Evolutionary conservation across 805 yeast species (phyloP), one percentile per base, ranked within the genome.

Genomic region (Pichia eremophila): DNA sequence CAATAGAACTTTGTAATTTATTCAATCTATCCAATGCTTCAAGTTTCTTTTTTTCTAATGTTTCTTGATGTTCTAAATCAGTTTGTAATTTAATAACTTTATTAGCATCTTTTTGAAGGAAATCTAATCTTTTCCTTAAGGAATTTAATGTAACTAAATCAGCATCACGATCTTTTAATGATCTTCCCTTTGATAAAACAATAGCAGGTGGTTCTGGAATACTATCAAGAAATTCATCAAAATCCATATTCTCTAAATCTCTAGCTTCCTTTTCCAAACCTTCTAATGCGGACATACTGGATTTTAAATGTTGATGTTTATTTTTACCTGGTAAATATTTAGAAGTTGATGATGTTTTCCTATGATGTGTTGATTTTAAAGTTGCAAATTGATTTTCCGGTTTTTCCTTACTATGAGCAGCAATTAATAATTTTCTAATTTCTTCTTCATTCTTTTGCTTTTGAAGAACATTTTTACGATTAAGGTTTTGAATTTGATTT

Each of bases 171-270:
- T 12, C 71, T 41, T 47, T 43, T 9, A 43, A 28, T 14, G 35
- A 40, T 18, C 36, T 38, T 17, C 31, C 48, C 6, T 31, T 43
- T 7, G 39, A 39, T 19, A 28, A 18, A 19, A 19, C 18, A 35
- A 44, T 37, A 10, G 39, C 40, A 29, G 47, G 45, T 2, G 53
- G 42, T 2, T 52, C 52, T 1, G 54, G 54, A 9, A 53, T 48
- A 32, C 48, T 49, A 12, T 49, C 54, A n/a, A 48, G 40, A 18
- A 57, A 54, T 14, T 79, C 85, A 28, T 77, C 82, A 57, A 87
- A 89, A 54, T 88, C 93, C 19, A 85, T 83, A 77, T 79, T 82
- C 61, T 91, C 97, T 49, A 91, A 71, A 57, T 84, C 85, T 51
- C 95, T 70, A 0, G 96, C 96, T 68, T 86, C 85, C 14, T 77